Conservation (phyloP, 176 grass and related monocot genomes). For the Areca catechu region DNA sequence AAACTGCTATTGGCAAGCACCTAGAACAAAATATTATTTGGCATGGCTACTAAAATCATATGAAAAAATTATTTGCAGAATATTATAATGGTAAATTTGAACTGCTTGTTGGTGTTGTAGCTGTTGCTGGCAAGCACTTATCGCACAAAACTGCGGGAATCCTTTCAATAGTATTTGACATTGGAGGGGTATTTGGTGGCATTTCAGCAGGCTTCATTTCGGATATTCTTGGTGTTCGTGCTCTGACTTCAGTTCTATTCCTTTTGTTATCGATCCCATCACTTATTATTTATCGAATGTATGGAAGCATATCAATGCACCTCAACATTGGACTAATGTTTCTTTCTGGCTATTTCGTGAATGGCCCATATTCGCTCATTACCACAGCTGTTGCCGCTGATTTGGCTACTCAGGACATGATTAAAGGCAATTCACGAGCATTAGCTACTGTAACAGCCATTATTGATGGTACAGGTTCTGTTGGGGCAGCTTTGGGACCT, state of each 20-base stretch:
- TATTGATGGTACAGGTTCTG: constrained; percentile 81
- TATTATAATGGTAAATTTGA: neutral
- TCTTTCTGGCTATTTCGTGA: constrained; percentile 82
- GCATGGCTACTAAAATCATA: too few species aligned
- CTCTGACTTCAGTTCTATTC: constrained; percentile 59
- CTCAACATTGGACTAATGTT: constrained; percentile 83
- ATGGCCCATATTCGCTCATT: constrained; percentile 94
- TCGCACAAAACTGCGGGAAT: constrained; percentile 90
- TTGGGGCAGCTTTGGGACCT: constrained; percentile 77
- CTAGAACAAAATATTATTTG: too few species aligned
- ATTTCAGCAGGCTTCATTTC: constrained; percentile 75
- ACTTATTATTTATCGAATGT: constrained; percentile 66
- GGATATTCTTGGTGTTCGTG: constrained; percentile 48
- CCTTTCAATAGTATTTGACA: constrained; percentile 73
- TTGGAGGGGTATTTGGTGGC: constrained; percentile 85
- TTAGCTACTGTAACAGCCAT: constrained; percentile 85
- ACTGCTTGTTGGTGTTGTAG: constrained; percentile 28
- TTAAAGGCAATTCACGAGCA: constrained; percentile 77
- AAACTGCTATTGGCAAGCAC: too few species aligned
- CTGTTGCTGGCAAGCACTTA: constrained; percentile 64
- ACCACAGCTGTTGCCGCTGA: constrained; percentile 91
- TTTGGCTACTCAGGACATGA: constrained; percentile 67
- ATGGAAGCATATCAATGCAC: constrained; percentile 67
- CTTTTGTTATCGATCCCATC: constrained; percentile 75
- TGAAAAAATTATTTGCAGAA: neutral